phyloP scores from a whole-genome alignment of 495 filamentous ascomycete genomes.

The Endocarpon pusillum region DNA sequence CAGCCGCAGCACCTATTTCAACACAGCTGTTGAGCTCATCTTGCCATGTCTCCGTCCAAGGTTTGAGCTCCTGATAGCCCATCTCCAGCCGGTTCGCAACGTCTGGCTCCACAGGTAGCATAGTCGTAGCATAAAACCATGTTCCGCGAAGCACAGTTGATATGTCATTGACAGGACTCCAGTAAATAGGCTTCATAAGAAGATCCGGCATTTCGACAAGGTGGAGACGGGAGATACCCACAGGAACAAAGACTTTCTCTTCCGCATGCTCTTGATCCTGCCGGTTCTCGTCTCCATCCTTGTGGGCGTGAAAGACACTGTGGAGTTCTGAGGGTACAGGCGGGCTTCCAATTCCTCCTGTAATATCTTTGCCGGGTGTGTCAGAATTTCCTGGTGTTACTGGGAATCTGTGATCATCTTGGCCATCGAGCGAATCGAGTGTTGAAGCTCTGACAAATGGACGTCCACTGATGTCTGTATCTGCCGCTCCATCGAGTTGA shows the following conservation, averaged over 20 bases:
- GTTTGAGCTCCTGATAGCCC: constrained; percentile 70
- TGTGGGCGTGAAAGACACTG: too few species aligned
- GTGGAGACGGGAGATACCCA: constrained; percentile 61
- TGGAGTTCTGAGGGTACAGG: too few species aligned
- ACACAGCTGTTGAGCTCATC: constrained; percentile 85
- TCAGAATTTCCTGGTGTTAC: constrained; percentile 12
- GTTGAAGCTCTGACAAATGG: constrained; percentile 1
- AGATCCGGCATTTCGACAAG: constrained; percentile 35
- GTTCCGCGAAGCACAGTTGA: constrained; percentile 70
- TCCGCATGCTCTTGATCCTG: constrained; percentile 10
- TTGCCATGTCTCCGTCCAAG: constrained; percentile 84
- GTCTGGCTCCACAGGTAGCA: constrained; percentile 74
- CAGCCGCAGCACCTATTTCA: constrained; percentile 76
- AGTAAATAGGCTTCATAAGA: constrained; percentile 92
- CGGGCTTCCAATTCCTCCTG: constrained; percentile 7
- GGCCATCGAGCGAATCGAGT: too few species aligned
- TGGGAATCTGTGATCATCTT: too few species aligned
- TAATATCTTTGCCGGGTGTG: constrained; percentile 9
- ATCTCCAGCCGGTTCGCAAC: constrained; percentile 84
- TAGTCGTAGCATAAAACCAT: constrained; percentile 93
- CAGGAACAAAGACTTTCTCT: constrained; percentile 36
- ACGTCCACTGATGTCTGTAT: not conserved
- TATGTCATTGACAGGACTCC: constrained; percentile 88
- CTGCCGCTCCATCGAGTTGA: too few species aligned
- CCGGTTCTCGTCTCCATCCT: too few species aligned